Percentiles rank a stretch among this genome's conserved stretches.
phyloP scores from a whole-genome alignment of 1,139 yeast species.

The Pichia sp. region DNA sequence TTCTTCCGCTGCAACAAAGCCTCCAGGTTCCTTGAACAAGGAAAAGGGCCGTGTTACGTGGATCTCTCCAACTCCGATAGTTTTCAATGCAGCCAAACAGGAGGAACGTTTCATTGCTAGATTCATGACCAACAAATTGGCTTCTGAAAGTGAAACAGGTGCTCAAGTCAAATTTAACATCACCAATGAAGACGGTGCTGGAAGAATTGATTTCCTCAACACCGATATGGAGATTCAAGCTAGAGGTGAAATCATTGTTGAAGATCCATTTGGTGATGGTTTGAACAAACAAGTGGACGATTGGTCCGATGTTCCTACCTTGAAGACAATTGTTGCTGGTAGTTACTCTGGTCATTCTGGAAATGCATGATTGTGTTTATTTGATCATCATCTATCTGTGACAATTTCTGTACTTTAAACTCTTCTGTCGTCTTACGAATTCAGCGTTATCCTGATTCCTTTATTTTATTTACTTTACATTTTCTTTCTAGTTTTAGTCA shows the following conservation, averaged over 20 bases:
- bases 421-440: no score
- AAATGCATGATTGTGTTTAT: neutral
- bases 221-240: constrained; percentile 15
- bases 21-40: constrained; percentile 81
- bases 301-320: constrained; percentile 26
- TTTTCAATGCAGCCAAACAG: constrained; percentile 30
- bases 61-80: constrained; percentile 50
- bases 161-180: constrained; percentile 57
- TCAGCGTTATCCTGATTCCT: no score
- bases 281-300: constrained; percentile 12
- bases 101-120: constrained; percentile 67
- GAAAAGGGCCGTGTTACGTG: constrained; percentile 83
- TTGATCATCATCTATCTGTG: neutral
- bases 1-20: constrained; percentile 76
- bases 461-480: no score
- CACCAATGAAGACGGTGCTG: constrained; percentile 25
- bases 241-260: constrained; percentile 15
- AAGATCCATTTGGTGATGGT: constrained; percentile 26
- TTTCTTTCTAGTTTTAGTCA: no score
- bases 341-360: constrained; percentile 27
- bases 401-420: no score
- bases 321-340: constrained; percentile 29
- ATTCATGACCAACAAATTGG: constrained; percentile 56
- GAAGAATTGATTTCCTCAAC: constrained; percentile 14
- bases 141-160: constrained; percentile 63